phyloP scores from a whole-genome alignment of 2,329 filamentous ascomycete species.

The Mollisia scopiformis region DNA sequence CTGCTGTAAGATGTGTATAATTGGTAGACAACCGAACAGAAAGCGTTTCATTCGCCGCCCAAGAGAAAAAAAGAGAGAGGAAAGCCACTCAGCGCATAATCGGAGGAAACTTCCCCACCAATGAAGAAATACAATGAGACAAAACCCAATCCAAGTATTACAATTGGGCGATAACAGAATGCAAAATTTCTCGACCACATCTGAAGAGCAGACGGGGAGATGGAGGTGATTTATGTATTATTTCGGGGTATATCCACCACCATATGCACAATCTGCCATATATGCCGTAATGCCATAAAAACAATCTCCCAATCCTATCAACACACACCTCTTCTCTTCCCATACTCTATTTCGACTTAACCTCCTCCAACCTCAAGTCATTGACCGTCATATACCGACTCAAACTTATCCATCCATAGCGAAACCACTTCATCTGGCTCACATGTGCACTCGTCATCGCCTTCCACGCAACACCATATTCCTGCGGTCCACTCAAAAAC shows the following conservation, averaged over 20 bases:
- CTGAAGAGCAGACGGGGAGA: background rate
- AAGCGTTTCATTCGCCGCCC: no score
- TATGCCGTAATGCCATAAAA: no score
- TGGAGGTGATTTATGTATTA: background rate
- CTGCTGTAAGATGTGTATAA: no score
- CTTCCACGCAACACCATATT: conserved; percentile 70
- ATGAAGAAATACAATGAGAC: background rate
- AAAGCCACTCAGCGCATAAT: background rate
- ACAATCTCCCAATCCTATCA: background rate
- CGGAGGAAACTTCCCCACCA: background rate
- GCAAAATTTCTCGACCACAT: background rate
- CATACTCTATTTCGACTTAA: conserved; percentile 24
- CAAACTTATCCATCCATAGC: conserved; percentile 90
- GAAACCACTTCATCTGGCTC: conserved; percentile 99
- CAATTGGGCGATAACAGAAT: background rate
- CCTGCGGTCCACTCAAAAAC: conserved; percentile 68
- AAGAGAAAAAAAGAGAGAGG: background rate
- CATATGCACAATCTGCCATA: background rate
- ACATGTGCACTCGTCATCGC: conserved; percentile 91
- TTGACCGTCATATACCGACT: conserved; percentile 97
- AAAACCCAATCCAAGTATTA: background rate
- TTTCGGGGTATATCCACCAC: background rate
- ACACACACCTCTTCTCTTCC: background rate
- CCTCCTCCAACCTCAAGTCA: conserved; percentile 69
- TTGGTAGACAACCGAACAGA: no score